Conservation (phyloP, 2,329 filamentous ascomycete genomes). For the Fusarium ambrosium region DNA sequence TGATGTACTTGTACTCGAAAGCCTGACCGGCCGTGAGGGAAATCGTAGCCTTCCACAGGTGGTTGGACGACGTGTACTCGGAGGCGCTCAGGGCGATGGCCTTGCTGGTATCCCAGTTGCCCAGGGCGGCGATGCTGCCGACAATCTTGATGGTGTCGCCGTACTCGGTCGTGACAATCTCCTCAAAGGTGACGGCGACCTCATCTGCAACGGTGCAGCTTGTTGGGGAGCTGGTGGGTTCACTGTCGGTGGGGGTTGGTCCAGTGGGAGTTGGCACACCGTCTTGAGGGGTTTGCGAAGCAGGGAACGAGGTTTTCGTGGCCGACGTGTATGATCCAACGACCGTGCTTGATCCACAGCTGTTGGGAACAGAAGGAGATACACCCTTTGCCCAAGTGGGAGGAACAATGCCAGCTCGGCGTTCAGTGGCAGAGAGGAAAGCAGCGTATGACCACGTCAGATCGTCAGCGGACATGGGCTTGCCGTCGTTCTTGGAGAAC, state of each 20-base stretch:
- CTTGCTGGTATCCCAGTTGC: constrained; percentile 69
- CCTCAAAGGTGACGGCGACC: constrained; percentile 74
- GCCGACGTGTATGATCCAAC: constrained; percentile 66
- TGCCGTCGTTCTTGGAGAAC: constrained; percentile 67
- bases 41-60: constrained; percentile 72
- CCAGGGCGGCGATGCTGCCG: constrained; percentile 71
- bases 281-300: constrained; percentile 61
- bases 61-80: constrained; percentile 70
- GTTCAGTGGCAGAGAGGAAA: constrained; percentile 73
- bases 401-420: constrained; percentile 68
- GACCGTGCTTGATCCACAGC: constrained; percentile 62
- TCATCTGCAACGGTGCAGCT: constrained; percentile 57
- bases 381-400: constrained; percentile 66
- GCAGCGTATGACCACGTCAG: constrained; percentile 82
- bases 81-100: constrained; percentile 70
- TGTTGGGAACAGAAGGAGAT: constrained; percentile 61
- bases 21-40: constrained; percentile 66
- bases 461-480: constrained; percentile 73
- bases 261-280: constrained; percentile 49
- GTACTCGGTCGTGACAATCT: constrained; percentile 66
- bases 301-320: constrained; percentile 63
- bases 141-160: constrained; percentile 77
- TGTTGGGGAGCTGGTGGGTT: constrained; percentile 48
- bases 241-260: constrained; percentile 46
- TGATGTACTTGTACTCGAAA: constrained; percentile 79